Conservation (phyloP, 2,329 filamentous ascomycete species). For the Fusarium mundagurra region DNA sequence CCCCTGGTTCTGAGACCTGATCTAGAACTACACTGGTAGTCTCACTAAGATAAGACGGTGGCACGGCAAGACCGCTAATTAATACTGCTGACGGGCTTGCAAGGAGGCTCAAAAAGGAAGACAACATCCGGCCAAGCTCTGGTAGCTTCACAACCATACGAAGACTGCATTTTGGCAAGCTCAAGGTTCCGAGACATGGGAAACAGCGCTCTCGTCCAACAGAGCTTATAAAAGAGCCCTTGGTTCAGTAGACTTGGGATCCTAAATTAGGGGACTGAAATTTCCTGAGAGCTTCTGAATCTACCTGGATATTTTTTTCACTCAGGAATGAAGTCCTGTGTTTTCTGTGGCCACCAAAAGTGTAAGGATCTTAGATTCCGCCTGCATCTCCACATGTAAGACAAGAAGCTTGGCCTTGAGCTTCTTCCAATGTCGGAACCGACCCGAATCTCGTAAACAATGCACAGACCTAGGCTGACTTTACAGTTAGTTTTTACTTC, state of each 20-base stretch:
- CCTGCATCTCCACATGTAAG: slow-evolving; percentile 12
- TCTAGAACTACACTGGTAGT: neutral
- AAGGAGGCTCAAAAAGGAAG: neutral
- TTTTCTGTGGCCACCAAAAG: neutral
- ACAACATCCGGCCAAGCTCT: slow-evolving; percentile 11
- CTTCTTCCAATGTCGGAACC: slow-evolving; percentile 8
- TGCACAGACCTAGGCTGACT: neutral
- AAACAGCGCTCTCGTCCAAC: neutral
- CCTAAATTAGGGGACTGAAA: neutral
- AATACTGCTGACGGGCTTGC: slow-evolving; percentile 15
- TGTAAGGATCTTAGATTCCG: slow-evolving; percentile 6
- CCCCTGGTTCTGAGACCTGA: neutral
- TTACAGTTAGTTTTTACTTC: neutral
- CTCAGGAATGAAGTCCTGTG: neutral
- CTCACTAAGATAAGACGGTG: neutral
- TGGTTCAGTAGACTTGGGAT: neutral
- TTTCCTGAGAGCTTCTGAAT: neutral
- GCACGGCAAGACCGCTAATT: neutral
- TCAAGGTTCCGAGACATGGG: neutral
- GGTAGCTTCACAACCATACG: slow-evolving; percentile 12
- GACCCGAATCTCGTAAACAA: neutral
- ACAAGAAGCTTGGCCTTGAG: slow-evolving; percentile 24
- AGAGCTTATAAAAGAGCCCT: neutral
- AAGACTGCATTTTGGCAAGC: neutral
- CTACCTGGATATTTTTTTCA: neutral